Evolutionary conservation across 1,284 basidiomycete species (phyloP).

Genomic region (Cutaneotrichosporon sp.): DNA sequence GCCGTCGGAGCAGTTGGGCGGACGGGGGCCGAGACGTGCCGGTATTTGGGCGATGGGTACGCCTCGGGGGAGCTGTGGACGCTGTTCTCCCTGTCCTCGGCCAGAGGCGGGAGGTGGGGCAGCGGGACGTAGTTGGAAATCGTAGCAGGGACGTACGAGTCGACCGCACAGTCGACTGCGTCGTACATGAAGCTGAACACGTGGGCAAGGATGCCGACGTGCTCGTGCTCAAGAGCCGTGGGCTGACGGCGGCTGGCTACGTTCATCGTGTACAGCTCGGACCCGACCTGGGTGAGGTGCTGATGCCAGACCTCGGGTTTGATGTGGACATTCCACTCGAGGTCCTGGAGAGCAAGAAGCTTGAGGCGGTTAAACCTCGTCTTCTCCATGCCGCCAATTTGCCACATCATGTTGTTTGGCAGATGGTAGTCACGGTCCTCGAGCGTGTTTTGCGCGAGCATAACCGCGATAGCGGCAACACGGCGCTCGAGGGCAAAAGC

Average conservation of each 20-base stretch:
- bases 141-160: not conserved
- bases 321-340: constrained; percentile 1
- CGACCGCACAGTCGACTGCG: not conserved
- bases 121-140: not conserved
- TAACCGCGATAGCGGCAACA: not conserved
- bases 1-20: not conserved
- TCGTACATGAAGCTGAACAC: not conserved
- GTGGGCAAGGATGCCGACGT: not conserved
- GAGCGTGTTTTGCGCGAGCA: constrained; percentile 1
- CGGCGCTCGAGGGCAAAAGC: constrained; percentile 1
- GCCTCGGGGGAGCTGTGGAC: no score
- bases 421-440: constrained; percentile 3
- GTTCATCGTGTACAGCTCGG: not conserved
- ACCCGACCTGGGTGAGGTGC: not conserved
- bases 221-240: not conserved
- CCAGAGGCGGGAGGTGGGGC: not conserved
- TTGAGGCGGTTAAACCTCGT: constrained; percentile 2
- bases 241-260: not conserved
- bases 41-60: no score
- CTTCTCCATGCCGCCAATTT: not conserved
- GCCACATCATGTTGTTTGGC: constrained; percentile 3
- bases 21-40: no score
- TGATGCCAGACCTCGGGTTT: not conserved
- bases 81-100: not conserved
- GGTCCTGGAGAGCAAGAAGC: not conserved